Conservation (phyloP, 75 land plant species). For the Cupressus sempervirens region DNA sequence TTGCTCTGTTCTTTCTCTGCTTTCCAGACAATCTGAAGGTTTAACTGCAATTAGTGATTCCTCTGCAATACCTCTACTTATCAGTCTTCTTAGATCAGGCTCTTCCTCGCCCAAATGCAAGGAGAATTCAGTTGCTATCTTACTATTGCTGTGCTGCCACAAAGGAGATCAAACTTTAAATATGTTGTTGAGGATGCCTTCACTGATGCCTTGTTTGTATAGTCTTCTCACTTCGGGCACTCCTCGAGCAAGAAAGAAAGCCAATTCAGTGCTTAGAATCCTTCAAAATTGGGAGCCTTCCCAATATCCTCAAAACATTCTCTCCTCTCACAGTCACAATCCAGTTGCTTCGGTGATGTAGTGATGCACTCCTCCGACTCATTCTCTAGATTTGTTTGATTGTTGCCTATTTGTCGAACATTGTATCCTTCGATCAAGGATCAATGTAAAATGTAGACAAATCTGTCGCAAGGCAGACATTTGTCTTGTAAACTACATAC, state of each 20-base stretch:
- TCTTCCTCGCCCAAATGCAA: too few species aligned
- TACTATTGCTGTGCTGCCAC: too few species aligned
- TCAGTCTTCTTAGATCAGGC: too few species aligned
- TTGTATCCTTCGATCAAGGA: conserved; percentile 12
- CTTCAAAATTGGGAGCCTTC: conserved; percentile 24
- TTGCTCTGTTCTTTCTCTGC: conserved; percentile 41
- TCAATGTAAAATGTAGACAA: background rate
- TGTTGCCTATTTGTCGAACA: background rate
- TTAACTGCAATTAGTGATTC: too few species aligned
- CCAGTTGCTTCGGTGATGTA: background rate
- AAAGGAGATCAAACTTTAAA: too few species aligned
- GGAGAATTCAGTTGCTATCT: too few species aligned
- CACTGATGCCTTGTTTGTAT: conserved; percentile 44
- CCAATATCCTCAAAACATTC: background rate
- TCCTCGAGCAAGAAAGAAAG: too few species aligned
- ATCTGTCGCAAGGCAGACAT: background rate
- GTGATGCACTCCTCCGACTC: background rate
- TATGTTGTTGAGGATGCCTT: conserved; percentile 15
- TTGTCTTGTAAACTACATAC: conserved; percentile 6
- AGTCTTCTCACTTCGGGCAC: conserved; percentile 38
- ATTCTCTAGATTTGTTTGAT: background rate
- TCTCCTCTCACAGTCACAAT: background rate
- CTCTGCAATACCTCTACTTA: too few species aligned
- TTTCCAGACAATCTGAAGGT: conserved; percentile 25
- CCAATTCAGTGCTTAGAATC: conserved; percentile 45